Evolutionary conservation across 768 basidiomycete species (phyloP), one percentile per base, ranked within the genome.

Genomic region (Panellus pusillus): DNA sequence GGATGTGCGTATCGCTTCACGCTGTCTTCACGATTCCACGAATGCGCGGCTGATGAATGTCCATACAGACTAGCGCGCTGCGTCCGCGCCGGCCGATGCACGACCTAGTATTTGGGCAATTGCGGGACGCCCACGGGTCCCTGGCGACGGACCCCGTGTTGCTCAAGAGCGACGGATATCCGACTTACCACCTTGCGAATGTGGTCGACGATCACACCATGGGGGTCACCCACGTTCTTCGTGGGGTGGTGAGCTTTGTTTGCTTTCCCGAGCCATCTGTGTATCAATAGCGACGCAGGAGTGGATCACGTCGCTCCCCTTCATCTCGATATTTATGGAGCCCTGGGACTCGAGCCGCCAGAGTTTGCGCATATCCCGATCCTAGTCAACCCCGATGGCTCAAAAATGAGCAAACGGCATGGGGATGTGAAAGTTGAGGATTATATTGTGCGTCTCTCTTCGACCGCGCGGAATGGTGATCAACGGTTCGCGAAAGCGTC

Each of bases 201-300:
- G 92, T 98, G 0, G 92, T 96, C 0, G 97, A 99, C 61, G 97
- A 99, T 70, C 84, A 93, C 62, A 84, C 87, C 62, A 99, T 99
- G 97, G 87, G 86, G 0, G 92, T 99, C 19, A 92, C 93, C 0
- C 97, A 98, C 70, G 95, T 98, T 5, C 72, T 98, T 1, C 83
- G 97, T 24, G 97, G 97, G 45, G 95, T 98, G 80, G 94, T 87
- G 52, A 27, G 76, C 27, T 29, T 32, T 7, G 6, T 29, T 32
- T 7, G 6, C n/a, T 13, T 40, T 29, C 20, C 31, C 24, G 9
- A 5, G 39, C 20, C 39, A 20, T 20, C 15, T 43, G 20, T 28
- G 44, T 47, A 37, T 44, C 43, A n/a, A 28, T 29, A 15, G 11
- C 44, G 7, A 28, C 15, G 9, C 61, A 98, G 90, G 97, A 98